Evolutionary conservation across 2,329 filamentous ascomycete species (phyloP).

Genomic region (Fusarium continuum): DNA sequence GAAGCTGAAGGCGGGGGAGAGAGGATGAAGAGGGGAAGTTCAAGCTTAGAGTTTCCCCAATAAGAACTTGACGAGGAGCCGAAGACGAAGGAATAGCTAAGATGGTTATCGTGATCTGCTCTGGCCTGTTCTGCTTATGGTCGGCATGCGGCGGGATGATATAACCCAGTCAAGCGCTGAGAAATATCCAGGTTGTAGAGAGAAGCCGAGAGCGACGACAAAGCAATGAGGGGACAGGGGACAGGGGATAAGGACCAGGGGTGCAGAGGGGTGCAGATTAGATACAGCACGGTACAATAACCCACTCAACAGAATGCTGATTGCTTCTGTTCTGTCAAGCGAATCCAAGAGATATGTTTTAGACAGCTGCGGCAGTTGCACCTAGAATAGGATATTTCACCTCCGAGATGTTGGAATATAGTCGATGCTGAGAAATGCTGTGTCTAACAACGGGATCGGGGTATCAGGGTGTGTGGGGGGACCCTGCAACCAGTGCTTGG

Average conservation of each 20-base stretch:
- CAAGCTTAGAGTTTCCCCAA: background rate
- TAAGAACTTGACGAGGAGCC: too few relatives aligned
- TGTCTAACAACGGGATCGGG: constrained; percentile 2
- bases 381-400: constrained; percentile 6
- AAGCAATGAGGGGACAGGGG: constrained; percentile 18
- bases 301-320: too few relatives aligned
- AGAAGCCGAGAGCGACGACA: constrained; percentile 4
- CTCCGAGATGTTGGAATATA: background rate
- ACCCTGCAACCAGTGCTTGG: constrained; percentile 23
- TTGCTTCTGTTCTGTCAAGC: background rate
- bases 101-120: background rate
- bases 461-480: background rate
- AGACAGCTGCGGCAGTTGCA: constrained; percentile 13
- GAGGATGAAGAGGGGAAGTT: background rate
- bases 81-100: background rate
- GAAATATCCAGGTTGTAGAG: background rate
- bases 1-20: constrained; percentile 30
- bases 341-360: too few relatives aligned
- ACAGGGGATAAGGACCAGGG: constrained; percentile 1
- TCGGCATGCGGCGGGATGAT: constrained; percentile 8
- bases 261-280: constrained; percentile 5
- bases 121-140: background rate
- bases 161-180: constrained; percentile 4
- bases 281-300: too few relatives aligned
- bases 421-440: constrained; percentile 25